Evolutionary conservation across 2,329 filamentous ascomycete species (phyloP).

Genomic region (Alternaria infectoria): DNA sequence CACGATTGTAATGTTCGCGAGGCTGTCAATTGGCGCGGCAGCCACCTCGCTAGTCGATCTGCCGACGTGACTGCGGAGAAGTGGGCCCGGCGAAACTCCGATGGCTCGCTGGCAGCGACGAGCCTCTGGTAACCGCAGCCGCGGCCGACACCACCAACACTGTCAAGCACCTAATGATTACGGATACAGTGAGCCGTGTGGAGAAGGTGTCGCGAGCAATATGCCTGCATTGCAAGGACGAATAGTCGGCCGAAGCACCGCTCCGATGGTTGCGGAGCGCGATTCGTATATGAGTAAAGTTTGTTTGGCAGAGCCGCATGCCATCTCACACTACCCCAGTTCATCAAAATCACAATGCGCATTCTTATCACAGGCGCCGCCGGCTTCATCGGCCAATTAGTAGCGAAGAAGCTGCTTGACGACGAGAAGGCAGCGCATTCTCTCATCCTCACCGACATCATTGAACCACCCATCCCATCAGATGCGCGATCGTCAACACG

Average conservation of each 20-base stretch:
- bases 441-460: slow-evolving; percentile 63
- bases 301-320: not conserved
- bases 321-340: not conserved
- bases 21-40: slow-evolving; percentile 1
- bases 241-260: not conserved
- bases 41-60: slow-evolving; percentile 1
- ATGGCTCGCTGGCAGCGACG: not conserved
- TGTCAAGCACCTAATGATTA: not conserved
- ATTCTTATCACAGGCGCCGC: slow-evolving; percentile 68
- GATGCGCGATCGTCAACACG: slow-evolving; percentile 47
- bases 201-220: not conserved
- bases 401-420: slow-evolving; percentile 60
- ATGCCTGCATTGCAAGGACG: not conserved
- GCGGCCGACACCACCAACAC: not conserved
- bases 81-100: slow-evolving; percentile 13
- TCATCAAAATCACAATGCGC: slow-evolving; percentile 12
- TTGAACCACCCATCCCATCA: slow-evolving; percentile 57
- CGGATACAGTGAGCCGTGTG: not conserved
- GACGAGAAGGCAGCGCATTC: slow-evolving; percentile 49
- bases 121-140: not conserved
- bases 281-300: slow-evolving; percentile 3
- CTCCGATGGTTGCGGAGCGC: not conserved
- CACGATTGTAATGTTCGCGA: not conserved
- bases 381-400: slow-evolving; percentile 66
- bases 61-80: slow-evolving; percentile 7